Conservation (phyloP, 2,329 filamentous ascomycete species). For the Neofusicoccum sp. region DNA sequence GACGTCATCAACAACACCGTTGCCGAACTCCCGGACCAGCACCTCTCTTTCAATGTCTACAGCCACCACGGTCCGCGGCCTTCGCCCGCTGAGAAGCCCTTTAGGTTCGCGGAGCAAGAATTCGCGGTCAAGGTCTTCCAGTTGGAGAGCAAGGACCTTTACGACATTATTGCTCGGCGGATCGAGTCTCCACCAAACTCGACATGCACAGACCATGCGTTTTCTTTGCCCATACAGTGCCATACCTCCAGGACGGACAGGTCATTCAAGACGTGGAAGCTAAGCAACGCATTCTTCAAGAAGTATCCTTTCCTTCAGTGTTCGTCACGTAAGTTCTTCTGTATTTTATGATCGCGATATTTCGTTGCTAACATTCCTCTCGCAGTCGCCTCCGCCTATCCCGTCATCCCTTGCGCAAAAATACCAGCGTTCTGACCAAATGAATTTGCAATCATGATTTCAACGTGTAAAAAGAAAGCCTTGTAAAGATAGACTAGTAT, state of each 20-base stretch:
- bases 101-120: background rate
- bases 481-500: no score
- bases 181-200: background rate
- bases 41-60: constrained; percentile 11
- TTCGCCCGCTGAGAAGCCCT: background rate
- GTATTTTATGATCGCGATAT: no score
- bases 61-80: background rate
- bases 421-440: no score
- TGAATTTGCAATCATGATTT: no score
- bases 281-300: constrained; percentile 6
- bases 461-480: no score
- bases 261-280: background rate
- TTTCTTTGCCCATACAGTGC: background rate
- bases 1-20: constrained; percentile 16
- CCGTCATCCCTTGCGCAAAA: no score
- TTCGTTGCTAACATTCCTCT: no score
- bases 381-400: no score
- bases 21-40: constrained; percentile 1
- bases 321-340: background rate
- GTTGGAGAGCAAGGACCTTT: background rate
- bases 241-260: background rate
- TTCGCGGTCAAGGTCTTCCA: background rate
- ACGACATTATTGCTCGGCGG: background rate
- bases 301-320: constrained; percentile 19
- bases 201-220: background rate